Conservation (phyloP, 148 eudicot genomes). For the Silene uniflora region DNA sequence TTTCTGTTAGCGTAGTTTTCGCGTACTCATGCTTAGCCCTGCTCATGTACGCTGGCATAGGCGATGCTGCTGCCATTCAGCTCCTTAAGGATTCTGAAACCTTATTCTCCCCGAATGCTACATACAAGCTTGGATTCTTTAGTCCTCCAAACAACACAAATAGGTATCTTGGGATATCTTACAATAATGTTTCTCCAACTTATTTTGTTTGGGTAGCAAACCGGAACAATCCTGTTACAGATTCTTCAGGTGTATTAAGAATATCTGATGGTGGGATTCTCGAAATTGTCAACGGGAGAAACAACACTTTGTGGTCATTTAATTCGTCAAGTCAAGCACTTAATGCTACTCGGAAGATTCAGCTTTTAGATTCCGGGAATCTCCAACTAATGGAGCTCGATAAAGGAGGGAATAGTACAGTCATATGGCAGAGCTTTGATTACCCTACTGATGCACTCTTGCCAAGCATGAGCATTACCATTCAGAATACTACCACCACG, state of each 20-base stretch:
- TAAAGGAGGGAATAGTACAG: not conserved
- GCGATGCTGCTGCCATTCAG: not conserved
- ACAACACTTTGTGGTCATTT: conserved; percentile 29
- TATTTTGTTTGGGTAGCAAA: conserved; percentile 37
- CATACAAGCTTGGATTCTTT: conserved; percentile 31
- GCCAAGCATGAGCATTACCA: conserved; percentile 28
- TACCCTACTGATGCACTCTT: conserved; percentile 30
- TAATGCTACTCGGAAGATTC: not conserved
- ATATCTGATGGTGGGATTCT: conserved; percentile 29
- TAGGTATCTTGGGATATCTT: conserved; percentile 36
- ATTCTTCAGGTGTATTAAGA: conserved; percentile 29
- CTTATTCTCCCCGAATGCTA: conserved; percentile 17
- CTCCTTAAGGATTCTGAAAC: conserved; percentile 26
- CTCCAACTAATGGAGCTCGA: conserved; percentile 1
- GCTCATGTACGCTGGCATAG: not conserved
- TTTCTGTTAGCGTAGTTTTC: not conserved
- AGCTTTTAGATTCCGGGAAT: conserved; percentile 24
- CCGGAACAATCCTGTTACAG: conserved; percentile 26
- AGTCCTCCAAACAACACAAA: conserved; percentile 28
- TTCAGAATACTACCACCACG: conserved; percentile 8
- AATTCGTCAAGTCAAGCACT: conserved; percentile 8
- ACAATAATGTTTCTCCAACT: not conserved
- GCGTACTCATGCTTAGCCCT: conserved; percentile 6
- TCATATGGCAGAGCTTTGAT: conserved; percentile 1
- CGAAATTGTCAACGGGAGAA: conserved; percentile 17